These are phyloP conservation scores for Acanthamoeba triangularis DNA, from an alignment of 208 protist species.

Conservation along the genomic window DNA sequence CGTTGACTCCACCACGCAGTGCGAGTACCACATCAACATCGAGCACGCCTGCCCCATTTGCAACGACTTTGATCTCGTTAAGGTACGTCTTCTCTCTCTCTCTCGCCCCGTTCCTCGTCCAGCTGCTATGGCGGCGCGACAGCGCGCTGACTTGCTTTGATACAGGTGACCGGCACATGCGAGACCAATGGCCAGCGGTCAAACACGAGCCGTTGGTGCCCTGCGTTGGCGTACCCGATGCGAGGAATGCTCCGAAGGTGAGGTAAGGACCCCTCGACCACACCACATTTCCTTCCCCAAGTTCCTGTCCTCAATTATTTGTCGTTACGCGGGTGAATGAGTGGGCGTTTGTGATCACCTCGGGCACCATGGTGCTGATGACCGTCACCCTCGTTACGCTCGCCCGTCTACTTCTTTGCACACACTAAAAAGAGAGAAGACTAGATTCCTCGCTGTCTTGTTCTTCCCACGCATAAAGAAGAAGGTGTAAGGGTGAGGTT, in stretches of 20 bases:
- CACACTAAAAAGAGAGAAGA: no score
- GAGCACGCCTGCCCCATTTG: conserved; percentile 31
- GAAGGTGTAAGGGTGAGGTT: no score
- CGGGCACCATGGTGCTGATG: background rate
- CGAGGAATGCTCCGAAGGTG: conserved; percentile 63
- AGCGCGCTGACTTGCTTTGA: background rate
- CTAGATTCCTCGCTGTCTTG: no score
- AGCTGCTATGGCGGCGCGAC: background rate
- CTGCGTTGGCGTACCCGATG: conserved; percentile 1
- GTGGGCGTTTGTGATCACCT: conserved; percentile 63
- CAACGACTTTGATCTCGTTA: conserved; percentile 66
- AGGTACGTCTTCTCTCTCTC: background rate
- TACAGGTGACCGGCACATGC: conserved; percentile 21
- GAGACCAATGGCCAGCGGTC: conserved; percentile 25
- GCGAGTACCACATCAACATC: conserved; percentile 66
- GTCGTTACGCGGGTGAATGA: conserved; percentile 36
- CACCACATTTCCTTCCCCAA: background rate
- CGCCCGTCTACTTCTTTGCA: conserved; percentile 73
- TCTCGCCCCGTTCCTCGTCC: background rate
- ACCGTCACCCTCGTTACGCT: conserved; percentile 49
- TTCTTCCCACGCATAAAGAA: no score
- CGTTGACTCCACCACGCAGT: background rate
- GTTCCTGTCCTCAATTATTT: background rate
- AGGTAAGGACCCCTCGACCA: background rate
- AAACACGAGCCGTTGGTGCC: conserved; percentile 54